These are phyloP conservation scores for Fagus crenata DNA, from an alignment of 306 rosid genomes.

Conservation along the genomic window DNA sequence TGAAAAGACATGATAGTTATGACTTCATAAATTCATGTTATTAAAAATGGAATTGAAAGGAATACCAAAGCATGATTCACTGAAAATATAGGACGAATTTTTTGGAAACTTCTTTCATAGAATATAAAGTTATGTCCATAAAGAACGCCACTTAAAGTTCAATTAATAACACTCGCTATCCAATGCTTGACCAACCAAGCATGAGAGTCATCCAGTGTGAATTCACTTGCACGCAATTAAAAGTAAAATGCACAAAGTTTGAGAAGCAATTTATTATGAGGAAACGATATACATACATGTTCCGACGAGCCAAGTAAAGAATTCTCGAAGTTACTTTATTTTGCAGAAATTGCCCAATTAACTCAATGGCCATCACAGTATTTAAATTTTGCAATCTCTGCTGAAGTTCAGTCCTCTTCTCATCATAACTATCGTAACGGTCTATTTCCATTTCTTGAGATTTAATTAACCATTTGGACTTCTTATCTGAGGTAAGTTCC, in stretches of 20 bases:
- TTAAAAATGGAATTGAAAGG: not conserved
- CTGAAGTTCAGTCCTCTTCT: slow-evolving; percentile 51
- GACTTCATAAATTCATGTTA: slow-evolving; percentile 10
- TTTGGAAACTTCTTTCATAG: not conserved
- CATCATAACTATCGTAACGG: slow-evolving; percentile 42
- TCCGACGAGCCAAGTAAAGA: slow-evolving; percentile 69
- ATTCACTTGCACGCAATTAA: slow-evolving; percentile 1
- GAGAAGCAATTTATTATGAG: slow-evolving; percentile 11
- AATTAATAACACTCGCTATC: slow-evolving; percentile 3
- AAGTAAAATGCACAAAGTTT: not conserved
- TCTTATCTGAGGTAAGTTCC: slow-evolving; percentile 58
- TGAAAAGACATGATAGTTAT: slow-evolving; percentile 3
- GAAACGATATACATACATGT: slow-evolving; percentile 57
- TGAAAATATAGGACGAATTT: slow-evolving; percentile 7
- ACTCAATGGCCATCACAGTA: slow-evolving; percentile 70
- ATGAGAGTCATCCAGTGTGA: slow-evolving; percentile 3
- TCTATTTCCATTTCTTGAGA: slow-evolving; percentile 83
- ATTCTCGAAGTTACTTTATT: slow-evolving; percentile 63
- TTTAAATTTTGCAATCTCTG: slow-evolving; percentile 60
- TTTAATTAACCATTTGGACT: slow-evolving; percentile 62
- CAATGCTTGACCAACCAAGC: slow-evolving; percentile 3
- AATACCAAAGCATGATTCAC: slow-evolving; percentile 19
- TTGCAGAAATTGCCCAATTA: slow-evolving; percentile 75
- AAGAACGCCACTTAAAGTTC: not conserved
- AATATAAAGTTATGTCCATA: not conserved